Base-by-base conservation (phyloP, 805 yeast species). In the Cyberlindnera maritima region DNA sequence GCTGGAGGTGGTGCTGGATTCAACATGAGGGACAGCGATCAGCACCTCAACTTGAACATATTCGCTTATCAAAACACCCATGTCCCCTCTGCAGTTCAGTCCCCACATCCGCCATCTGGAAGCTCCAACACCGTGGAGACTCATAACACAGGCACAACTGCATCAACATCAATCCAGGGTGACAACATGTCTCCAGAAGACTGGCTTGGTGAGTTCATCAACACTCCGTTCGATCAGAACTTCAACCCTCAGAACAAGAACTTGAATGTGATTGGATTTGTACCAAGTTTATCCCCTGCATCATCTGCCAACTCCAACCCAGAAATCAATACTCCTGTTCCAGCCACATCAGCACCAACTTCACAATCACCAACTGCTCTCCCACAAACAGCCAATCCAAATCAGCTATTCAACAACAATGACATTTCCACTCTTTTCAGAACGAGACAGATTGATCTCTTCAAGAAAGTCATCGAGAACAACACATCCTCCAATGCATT, bases 171-270 rank as follows among this genome's bases (percentile, higher is more conserved):
- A 0, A 49, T 51, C 17, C 56, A 52, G 28, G 58, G 58, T 33
- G 56, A 55, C 19, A 46, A 52, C 45, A 44, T 64, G 42, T 50
- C 60, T 2, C 63, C 68, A 10, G 79, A 76, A 25, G 83, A 80
- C 48, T 84, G 92, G 91, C 67, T 86, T 14, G 74, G 80, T 28
- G 89, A 84, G 52, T 83, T 86, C 55, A 78, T 85, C 41, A 80
- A 73, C 45, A 79, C 87, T 1, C 87, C 89, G 6, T 74, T 77
- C 52, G 86, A 82, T 39, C 72, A 76, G 28, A 76, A 79, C 45
- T 77, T 83, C 46, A 60, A 64, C 32, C 55, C 83, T 71, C 41
- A 64, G 57, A 31, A 75, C 1, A 57, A 59, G 40, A 49, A 80
- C 55, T 62, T 74, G 41, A 72, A 82, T 51, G 77, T 77, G 45